Base-by-base conservation (phyloP, 306 rosid genomes). In the Gillenia trifoliata region DNA sequence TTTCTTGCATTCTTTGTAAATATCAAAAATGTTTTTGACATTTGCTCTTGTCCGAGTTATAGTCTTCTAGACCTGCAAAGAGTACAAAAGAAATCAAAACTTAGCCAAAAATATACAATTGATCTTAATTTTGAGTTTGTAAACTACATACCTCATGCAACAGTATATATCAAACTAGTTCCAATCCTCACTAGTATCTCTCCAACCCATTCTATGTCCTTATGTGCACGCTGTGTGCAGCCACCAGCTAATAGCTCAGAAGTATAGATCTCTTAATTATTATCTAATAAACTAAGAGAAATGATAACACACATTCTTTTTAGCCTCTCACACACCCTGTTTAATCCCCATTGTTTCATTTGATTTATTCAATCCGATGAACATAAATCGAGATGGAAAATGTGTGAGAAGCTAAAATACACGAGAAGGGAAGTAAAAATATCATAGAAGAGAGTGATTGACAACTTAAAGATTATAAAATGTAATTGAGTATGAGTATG, bases 1-100 rank as follows among this genome's bases (percentile, higher is more conserved):
- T 85, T 91, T 93, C 88, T 93, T 93, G 80, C 98, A 93, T 86
- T 91, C 97, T 88, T 91, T 93, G 88, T 93, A 93, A 72, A 91
- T 79, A 78, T 91, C 92, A 79, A 79, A 93, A 93, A 66, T 91
- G 98, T 67, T 85, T 89, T 80, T 89, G 98, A 72, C 98, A 93
- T 87, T 91, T 93, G 82, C 90, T 91, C 85, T 83, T 93, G 77
- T 93, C 89, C n/a, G 90, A 78, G 59, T 30, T 66, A 80, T 75
- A 77, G 76, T 88, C 86, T 85, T 93, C 97, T 41, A 93, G 83
- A 85, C 98, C 98, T 93, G 89, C 22, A 60, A 64, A 34, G 22
- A 30, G 69, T 23, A 41, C 28, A 20, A 38, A 30, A 8, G 11
- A 1, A 76, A 23, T 70, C 5, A 57, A 34, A 69, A 40, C 34